A percentile compares a stretch with the other conserved stretches of the same genome.
These are phyloP conservation scores for Musa troglodytarum DNA, from an alignment of 176 grass and related monocot genomes.

Conservation along the genomic window DNA sequence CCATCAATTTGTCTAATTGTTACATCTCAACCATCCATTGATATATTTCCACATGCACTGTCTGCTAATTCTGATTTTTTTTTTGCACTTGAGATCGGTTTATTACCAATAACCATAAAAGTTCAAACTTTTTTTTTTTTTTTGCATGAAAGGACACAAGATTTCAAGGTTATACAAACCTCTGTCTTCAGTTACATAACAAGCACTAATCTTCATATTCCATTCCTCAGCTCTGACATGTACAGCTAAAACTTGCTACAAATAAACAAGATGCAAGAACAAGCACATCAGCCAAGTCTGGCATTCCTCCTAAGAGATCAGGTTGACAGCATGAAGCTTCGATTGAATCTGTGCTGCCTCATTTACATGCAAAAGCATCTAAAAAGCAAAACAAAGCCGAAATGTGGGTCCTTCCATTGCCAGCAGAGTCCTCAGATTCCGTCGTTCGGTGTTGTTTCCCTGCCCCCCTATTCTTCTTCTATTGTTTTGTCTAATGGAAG, in stretches of 20 bases:
- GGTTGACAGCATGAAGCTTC: too few relatives aligned
- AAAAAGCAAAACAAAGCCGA: conserved; percentile 9
- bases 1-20: too few relatives aligned
- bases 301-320: background rate
- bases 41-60: too few relatives aligned
- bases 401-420: background rate
- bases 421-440: background rate
- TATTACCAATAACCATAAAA: too few relatives aligned
- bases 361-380: background rate
- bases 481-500: background rate
- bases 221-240: background rate
- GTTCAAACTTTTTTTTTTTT: too few relatives aligned
- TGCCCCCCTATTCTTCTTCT: background rate
- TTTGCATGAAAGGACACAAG: background rate
- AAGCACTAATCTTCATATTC: background rate
- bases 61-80: too few relatives aligned
- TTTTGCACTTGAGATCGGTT: too few relatives aligned
- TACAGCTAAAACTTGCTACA: conserved; percentile 2
- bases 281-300: background rate
- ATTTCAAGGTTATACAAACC: background rate
- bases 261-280: background rate
- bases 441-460: background rate
- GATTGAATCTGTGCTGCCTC: background rate
- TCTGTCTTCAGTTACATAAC: background rate
- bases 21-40: too few relatives aligned